Conservation (phyloP, 2,329 filamentous ascomycete species). For the Talaromyces sp. region DNA sequence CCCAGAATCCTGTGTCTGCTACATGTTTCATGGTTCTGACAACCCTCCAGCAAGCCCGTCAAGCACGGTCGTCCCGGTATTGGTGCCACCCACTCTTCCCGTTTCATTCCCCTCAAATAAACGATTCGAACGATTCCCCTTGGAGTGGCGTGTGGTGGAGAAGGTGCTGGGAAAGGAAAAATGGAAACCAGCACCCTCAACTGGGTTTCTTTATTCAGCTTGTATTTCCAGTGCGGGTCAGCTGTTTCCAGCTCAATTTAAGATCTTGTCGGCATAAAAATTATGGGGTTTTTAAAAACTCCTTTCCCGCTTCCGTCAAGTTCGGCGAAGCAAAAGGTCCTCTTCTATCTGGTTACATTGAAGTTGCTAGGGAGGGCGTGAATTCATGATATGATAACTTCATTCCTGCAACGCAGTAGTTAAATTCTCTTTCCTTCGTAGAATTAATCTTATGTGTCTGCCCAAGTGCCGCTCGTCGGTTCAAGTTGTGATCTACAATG, state of each 20-base stretch:
- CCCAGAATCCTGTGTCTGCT: neutral
- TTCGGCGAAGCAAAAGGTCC: constrained; percentile 42
- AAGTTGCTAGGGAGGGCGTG: constrained; percentile 37
- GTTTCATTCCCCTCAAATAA: constrained; percentile 99
- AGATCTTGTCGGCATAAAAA: constrained; percentile 42
- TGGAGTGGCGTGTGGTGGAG: constrained; percentile 42
- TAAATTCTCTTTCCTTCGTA: too few relatives aligned
- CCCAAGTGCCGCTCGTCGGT: too few relatives aligned
- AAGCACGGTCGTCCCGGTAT: constrained; percentile 99
- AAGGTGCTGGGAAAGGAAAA: constrained; percentile 40
- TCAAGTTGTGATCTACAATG: too few relatives aligned
- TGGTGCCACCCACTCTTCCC: constrained; percentile 99
- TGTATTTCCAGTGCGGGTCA: constrained; percentile 45
- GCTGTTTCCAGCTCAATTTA: constrained; percentile 46
- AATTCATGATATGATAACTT: constrained; percentile 27
- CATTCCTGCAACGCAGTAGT: constrained; percentile 2
- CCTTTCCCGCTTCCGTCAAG: constrained; percentile 43
- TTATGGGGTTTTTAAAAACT: constrained; percentile 11
- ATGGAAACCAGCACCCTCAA: constrained; percentile 32
- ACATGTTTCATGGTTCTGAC: constrained; percentile 50
- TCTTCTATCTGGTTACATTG: constrained; percentile 15
- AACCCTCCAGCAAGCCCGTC: constrained; percentile 81
- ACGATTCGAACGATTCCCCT: constrained; percentile 44
- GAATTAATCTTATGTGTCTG: too few relatives aligned
- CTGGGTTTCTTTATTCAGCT: constrained; percentile 42